Percentiles rank a stretch among this genome's conserved stretches.
Conservation (phyloP, 2,329 filamentous ascomycete genomes). For the Pseudogymnoascus sp. region DNA sequence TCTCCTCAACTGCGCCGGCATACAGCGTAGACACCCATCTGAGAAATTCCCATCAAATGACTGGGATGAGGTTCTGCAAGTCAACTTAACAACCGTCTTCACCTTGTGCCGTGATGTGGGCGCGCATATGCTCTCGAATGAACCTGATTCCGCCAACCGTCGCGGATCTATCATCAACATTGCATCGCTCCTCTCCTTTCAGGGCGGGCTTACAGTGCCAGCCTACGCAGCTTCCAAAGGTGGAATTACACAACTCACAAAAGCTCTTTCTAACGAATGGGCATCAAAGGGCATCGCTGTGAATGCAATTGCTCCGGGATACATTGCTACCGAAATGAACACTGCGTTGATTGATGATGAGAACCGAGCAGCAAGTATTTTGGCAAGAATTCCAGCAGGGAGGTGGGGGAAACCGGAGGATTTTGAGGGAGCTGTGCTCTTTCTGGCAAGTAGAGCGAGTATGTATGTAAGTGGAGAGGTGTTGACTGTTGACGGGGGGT, state of each 20-base stretch:
- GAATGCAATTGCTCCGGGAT: conserved; percentile 84
- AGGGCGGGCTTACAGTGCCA: conserved; percentile 78
- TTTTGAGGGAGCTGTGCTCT: conserved; percentile 78
- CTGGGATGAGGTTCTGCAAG: conserved; percentile 75
- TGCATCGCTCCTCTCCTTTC: conserved; percentile 71
- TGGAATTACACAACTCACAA: conserved; percentile 75
- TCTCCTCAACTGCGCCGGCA: conserved; percentile 80
- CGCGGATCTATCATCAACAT: conserved; percentile 74
- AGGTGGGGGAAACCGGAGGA: conserved; percentile 81
- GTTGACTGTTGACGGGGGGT: conserved; percentile 80
- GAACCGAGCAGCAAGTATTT: conserved; percentile 64
- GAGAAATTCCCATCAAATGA: conserved; percentile 70
- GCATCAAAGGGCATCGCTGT: conserved; percentile 68
- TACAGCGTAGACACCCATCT: conserved; percentile 74
- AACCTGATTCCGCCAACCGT: conserved; percentile 43
- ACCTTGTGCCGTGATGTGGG: conserved; percentile 70
- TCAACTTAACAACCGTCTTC: conserved; percentile 81
- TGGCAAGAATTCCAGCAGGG: conserved; percentile 74
- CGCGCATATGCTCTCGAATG: conserved; percentile 63
- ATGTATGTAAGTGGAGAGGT: conserved; percentile 78
- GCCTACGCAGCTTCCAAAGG: conserved; percentile 82
- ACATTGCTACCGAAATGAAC: conserved; percentile 92
- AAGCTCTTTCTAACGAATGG: conserved; percentile 84
- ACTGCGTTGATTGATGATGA: conserved; percentile 68
- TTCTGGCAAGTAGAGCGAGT: conserved; percentile 67